Base-by-base conservation (phyloP, 2,329 filamentous ascomycete genomes). In the Colletotrichum orbiculare region DNA sequence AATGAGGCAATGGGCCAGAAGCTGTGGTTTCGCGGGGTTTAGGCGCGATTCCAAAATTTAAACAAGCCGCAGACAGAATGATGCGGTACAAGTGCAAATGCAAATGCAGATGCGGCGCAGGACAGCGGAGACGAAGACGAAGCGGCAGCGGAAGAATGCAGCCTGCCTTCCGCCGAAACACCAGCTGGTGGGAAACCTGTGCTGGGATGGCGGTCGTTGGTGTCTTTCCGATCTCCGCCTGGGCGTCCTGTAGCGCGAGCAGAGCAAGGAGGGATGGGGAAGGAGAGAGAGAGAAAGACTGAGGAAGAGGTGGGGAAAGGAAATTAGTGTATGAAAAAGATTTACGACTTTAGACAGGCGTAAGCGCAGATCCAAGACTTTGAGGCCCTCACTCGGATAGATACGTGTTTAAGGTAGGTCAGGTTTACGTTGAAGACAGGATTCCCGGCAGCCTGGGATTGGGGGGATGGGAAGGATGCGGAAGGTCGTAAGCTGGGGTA, bases 361-460 rank as follows among this genome's bases (percentile, higher is more conserved):
- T 25, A 25, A 35, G 35, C n/a, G 42, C 15, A 54, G 38, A 48
- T 34, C 45, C 58, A 65, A 17, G 46, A 17, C 3, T 25, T 25
- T 25, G 25, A 25, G 25, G 25, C 58, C 57, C 52, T 42, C 41
- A 34, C 38, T n/a, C 49, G 43, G 34, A 45, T 48, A 57, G 47
- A 43, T 61, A 25, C 25, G 25, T 25, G 25, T 25, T 25, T 25
- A 12, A 43, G 46, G 38, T 8, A 50, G 38, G 17, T 55, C 53
- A 52, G 42, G 46, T 25, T 25, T 25, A 25, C 25, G 25, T 50
- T 33, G 46, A 42, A 50, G 46, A n/a, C 63, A 59, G 59, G 15
- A 63, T 66, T 57, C 63, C 63, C 63, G 59, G 52, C 37, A 63
- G 52, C 47, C 56, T 62, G 63, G 63, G 47, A 47, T 52, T 35